These are phyloP conservation scores for Penicillium sp. DNA, from an alignment of 2,329 filamentous ascomycete genomes.

Conservation along the genomic window DNA sequence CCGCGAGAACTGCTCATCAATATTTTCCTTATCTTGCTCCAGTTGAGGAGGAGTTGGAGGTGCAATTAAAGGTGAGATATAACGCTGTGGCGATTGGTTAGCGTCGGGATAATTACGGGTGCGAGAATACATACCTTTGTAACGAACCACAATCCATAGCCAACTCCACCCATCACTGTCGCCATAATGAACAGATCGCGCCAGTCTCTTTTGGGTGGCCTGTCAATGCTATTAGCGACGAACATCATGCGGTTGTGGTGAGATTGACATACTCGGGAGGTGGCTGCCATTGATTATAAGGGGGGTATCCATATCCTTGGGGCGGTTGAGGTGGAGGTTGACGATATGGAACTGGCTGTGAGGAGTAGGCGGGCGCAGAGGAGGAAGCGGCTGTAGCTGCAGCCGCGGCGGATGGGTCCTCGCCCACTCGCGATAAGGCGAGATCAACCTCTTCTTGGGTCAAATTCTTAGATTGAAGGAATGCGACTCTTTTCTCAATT, in stretches of 20 bases:
- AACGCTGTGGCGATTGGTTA: conserved; percentile 62
- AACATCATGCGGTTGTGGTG: not conserved
- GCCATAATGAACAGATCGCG: conserved; percentile 99
- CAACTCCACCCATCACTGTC: conserved; percentile 84
- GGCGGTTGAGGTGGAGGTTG: conserved; percentile 45
- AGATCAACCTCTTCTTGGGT: conserved; percentile 92
- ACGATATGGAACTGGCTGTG: conserved; percentile 41
- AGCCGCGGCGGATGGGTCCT: conserved; percentile 52
- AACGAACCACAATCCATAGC: conserved; percentile 84
- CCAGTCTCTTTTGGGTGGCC: conserved; percentile 82
- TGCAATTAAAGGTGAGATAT: conserved; percentile 85
- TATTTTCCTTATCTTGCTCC: conserved; percentile 88
- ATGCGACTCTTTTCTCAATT: conserved; percentile 89
- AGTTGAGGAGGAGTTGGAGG: conserved; percentile 92
- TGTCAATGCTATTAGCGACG: conserved; percentile 22
- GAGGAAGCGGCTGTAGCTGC: conserved; percentile 50
- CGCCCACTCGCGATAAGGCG: conserved; percentile 74
- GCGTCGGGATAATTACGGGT: not conserved
- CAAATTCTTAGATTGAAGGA: conserved; percentile 93
- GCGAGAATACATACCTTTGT: conserved; percentile 65
- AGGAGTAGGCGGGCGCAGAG: conserved; percentile 51
- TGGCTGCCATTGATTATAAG: conserved; percentile 55
- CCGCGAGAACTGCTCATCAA: conserved; percentile 91
- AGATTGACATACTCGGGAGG: conserved; percentile 52
- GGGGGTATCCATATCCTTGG: conserved; percentile 52